Conservation (phyloP, 306 rosid species). For the Ceratonia siliqua region DNA sequence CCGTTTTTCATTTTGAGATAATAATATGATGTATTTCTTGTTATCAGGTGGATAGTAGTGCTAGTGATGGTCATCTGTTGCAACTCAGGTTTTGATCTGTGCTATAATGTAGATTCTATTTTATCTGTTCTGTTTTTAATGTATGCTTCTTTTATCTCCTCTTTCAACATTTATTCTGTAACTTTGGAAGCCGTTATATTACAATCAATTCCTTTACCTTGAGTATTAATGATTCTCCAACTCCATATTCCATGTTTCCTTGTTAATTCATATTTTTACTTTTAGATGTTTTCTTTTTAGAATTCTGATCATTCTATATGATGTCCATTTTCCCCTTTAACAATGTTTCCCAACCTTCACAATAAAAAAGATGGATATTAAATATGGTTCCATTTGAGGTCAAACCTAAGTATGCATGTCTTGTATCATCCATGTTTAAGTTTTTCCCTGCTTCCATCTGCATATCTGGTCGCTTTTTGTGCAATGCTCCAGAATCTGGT, state of each 20-base stretch:
- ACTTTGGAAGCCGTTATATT: neutral
- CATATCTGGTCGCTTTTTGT: conserved; percentile 10
- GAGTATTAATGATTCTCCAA: conserved; percentile 21
- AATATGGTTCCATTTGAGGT: conserved; percentile 7
- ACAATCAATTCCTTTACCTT: neutral
- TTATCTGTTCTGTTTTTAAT: conserved; percentile 8
- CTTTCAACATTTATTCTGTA: neutral
- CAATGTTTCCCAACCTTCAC: neutral
- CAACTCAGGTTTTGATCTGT: conserved; percentile 78
- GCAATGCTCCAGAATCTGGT: conserved; percentile 25
- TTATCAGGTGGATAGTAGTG: conserved; percentile 70
- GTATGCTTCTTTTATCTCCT: conserved; percentile 12
- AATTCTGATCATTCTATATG: neutral
- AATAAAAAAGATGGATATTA: neutral
- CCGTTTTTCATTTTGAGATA: conserved; percentile 17
- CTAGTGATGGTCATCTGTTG: conserved; percentile 77
- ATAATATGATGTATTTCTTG: conserved; percentile 23
- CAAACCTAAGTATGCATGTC: neutral
- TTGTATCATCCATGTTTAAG: conserved; percentile 14
- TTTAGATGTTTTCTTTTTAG: neutral
- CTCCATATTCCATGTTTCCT: neutral
- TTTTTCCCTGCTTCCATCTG: conserved; percentile 20
- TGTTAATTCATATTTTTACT: neutral
- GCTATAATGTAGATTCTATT: conserved; percentile 5
- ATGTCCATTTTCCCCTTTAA: neutral